Evolutionary conservation across 1,284 basidiomycete species (phyloP), one percentile per base, ranked within the genome.

Genomic region (Phellopilus nigrolimitatus): DNA sequence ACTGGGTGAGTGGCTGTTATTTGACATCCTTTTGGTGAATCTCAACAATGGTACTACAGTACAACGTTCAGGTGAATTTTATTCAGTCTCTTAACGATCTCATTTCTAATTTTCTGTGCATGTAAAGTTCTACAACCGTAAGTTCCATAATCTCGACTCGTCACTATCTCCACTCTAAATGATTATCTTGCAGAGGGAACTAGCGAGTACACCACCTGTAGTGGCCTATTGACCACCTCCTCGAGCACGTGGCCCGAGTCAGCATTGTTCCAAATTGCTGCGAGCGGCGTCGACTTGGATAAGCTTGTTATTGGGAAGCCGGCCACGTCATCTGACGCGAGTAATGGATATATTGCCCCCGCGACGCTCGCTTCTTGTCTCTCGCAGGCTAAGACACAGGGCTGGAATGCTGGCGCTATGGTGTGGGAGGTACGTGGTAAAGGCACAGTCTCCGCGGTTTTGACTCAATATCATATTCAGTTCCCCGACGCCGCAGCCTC

Each of bases 71-170:
- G 61, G 72, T 73, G 57, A 49, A 40, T 3, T 37, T 37, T 37
- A 13, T 8, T 17, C 34, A 3, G 10, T 37, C 34, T 17, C n/a
- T n/a, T n/a, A n/a, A n/a, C n/a, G n/a, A n/a, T n/a, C n/a, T n/a
- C n/a, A n/a, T n/a, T n/a, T n/a, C n/a, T n/a, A n/a, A n/a, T n/a
- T n/a, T n/a, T n/a, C n/a, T n/a, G n/a, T n/a, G n/a, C n/a, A n/a
- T n/a, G n/a, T n/a, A 15, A 13, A 82, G 73, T 83, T 83, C 66
- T 83, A 84, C 63, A 83, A 84, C 61, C 81, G 80, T 81, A 55
- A 58, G 71, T 65, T 17, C 21, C n/a, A 37, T 10, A 15, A 27
- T 3, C 12, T 37, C 37, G 1, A 9, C 12, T 7, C 22, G n/a
- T 33, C n/a, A 12, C 34, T 37, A 21, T 30, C 30, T 25, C 15